Evolutionary conservation across 768 basidiomycete species (phyloP).

Genomic region (Leucocoprinus birnbaumii): DNA sequence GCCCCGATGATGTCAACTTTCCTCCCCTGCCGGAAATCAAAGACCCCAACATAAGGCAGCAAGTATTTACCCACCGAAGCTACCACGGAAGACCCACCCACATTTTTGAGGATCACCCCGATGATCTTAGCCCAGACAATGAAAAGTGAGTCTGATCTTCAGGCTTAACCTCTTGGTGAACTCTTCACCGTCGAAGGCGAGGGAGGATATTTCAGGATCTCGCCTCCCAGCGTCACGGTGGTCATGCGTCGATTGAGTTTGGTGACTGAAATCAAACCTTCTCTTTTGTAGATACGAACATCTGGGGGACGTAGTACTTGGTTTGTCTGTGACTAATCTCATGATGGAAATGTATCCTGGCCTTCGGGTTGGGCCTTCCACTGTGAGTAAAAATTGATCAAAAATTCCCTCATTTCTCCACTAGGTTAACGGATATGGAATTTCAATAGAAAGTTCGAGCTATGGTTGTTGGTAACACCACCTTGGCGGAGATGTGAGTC

Average conservation of each 20-base stretch:
- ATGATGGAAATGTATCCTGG: conserved; percentile 64
- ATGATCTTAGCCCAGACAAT: conserved; percentile 79
- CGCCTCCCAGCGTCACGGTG: not conserved
- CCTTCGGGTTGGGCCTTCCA: conserved; percentile 74
- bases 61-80: conserved; percentile 78
- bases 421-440: conserved; percentile 8
- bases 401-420: not conserved
- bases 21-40: conserved; percentile 62
- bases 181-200: conserved; percentile 3
- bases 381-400: conserved; percentile 41
- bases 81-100: conserved; percentile 66
- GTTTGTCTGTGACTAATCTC: conserved; percentile 62
- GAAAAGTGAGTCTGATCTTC: conserved; percentile 53
- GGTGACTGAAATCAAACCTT: conserved; percentile 4
- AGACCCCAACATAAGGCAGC: conserved; percentile 39
- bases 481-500: conserved; percentile 65
- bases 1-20: conserved; percentile 36
- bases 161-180: conserved; percentile 1
- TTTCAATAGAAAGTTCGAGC: conserved; percentile 74
- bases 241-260: not conserved
- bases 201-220: not conserved
- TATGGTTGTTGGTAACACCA: conserved; percentile 70
- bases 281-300: conserved; percentile 58
- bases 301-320: conserved; percentile 73
- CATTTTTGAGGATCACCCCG: conserved; percentile 70